A percentile compares a stretch with the other conserved stretches of the same genome.
Evolutionary conservation across 1,284 basidiomycete genomes (phyloP).

Genomic region (Rhodotorula sp.): DNA sequence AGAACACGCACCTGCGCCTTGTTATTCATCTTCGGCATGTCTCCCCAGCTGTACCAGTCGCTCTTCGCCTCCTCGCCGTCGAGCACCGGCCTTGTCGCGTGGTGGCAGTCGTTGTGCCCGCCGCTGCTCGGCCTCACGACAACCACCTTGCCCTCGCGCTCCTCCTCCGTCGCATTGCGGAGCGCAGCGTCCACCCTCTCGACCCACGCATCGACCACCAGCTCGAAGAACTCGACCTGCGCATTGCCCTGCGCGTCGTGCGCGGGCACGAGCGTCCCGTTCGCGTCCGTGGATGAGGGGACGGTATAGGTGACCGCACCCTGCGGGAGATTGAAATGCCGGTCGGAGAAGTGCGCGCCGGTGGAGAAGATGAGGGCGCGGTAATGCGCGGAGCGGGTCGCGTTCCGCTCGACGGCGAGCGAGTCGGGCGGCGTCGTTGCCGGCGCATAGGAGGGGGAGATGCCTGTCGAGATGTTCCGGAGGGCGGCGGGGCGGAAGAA

Average conservation of each 20-base stretch:
- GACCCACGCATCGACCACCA: not conserved
- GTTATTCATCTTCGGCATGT: conserved; percentile 5
- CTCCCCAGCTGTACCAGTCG: not conserved
- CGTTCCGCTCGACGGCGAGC: not conserved
- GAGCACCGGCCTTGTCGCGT: not conserved
- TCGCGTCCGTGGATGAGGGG: not conserved
- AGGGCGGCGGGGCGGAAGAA: conserved; percentile 3
- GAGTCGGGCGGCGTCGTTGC: not conserved
- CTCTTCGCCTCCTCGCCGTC: not conserved
- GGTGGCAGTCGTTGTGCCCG: conserved; percentile 11
- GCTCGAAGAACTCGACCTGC: conserved; percentile 8
- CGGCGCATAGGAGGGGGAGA: conserved; percentile 3
- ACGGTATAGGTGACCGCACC: not conserved
- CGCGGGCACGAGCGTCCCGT: not conserved
- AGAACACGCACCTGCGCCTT: not conserved
- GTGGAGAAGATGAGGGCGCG: conserved; percentile 14
- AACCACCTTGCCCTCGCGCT: not conserved
- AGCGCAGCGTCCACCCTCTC: not conserved
- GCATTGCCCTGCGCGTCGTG: not conserved
- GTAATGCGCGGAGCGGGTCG: not conserved
- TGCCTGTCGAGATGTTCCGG: conserved; percentile 8
- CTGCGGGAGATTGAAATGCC: conserved; percentile 8
- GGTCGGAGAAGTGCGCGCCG: conserved; percentile 7
- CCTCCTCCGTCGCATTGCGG: not conserved
- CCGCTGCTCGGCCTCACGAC: conserved; percentile 1